phyloP scores from a whole-genome alignment of 2,329 filamentous ascomycete species.

The Thermoascus crustaceus region DNA sequence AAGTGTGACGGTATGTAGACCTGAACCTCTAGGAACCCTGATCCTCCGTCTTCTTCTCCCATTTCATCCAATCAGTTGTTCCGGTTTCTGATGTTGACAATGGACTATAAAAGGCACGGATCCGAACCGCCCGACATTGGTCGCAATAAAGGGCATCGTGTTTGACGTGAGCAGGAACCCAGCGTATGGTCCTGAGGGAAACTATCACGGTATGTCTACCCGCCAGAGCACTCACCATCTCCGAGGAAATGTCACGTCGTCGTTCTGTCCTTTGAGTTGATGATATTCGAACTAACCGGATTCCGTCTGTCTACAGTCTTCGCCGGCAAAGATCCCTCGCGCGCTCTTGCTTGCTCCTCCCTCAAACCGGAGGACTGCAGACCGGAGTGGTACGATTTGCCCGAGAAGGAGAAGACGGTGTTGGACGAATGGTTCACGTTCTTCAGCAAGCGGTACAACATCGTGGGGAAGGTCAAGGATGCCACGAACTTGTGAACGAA shows the following conservation, averaged over 20 bases:
- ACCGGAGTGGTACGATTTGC: slow-evolving; percentile 73
- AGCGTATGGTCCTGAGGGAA: slow-evolving; percentile 71
- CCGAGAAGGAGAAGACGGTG: slow-evolving; percentile 75
- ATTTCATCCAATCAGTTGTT: too few species aligned
- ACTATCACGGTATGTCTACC: slow-evolving; percentile 65
- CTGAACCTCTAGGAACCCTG: slow-evolving; percentile 1
- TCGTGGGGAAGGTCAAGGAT: slow-evolving; percentile 45
- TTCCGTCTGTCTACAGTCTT: slow-evolving; percentile 57
- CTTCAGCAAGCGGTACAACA: slow-evolving; percentile 94
- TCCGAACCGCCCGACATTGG: slow-evolving; percentile 45
- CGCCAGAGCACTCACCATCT: slow-evolving; percentile 1
- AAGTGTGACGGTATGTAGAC: slow-evolving; percentile 69
- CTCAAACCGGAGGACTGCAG: slow-evolving; percentile 75
- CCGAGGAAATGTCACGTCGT: too few species aligned
- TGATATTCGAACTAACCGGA: too few species aligned
- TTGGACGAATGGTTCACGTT: slow-evolving; percentile 92
- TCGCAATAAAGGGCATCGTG: slow-evolving; percentile 74
- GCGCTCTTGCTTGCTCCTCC: slow-evolving; percentile 78
- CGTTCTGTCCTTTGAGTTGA: too few species aligned
- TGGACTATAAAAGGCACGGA: too few species aligned
- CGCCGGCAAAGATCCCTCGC: slow-evolving; percentile 90
- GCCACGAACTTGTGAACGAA: slow-evolving; percentile 29
- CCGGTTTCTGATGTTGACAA: too few species aligned
- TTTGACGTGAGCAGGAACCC: slow-evolving; percentile 92
- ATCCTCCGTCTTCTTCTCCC: background rate